Base-by-base conservation (phyloP, 306 rosid species). In the Vigna hirtella region DNA sequence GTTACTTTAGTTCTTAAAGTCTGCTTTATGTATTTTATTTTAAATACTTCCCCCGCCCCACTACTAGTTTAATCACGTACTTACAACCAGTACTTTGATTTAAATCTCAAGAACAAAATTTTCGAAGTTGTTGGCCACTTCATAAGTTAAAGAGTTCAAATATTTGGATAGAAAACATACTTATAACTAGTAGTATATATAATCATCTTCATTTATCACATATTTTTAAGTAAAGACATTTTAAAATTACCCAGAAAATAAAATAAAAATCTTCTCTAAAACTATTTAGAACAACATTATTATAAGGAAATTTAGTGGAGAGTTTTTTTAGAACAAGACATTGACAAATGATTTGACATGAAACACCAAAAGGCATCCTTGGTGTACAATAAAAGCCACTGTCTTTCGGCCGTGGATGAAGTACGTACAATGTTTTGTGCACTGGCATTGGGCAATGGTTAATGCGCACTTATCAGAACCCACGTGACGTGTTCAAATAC, bases 341-440 rank as follows among this genome's bases (percentile, higher is more conserved):
- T 16, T 32, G 63, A 11, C 11, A 8, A n/a, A 42, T 10, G 32
- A 43, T 47, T 7, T 28, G 40, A 61, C 48, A 70, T 59, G 4
- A 26, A 70, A 42, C 82, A 77, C 68, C 26, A 58, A 49, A 58
- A 57, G 76, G 86, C 86, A 85, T 87, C 82, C 90, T 78, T 73
- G 17, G 30, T 66, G 59, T 80, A 73, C 57, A 78, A 53, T 66
- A 84, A 69, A 69, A 62, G 81, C 71, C 48, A 48, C 15, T 4
- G 77, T 24, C 62, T 79, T 49, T 55, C 74, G 22, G 73, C 30
- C 26, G 65, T 70, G 30, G 22, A 45, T 58, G 6, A 22, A 63
- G 28, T 79, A 77, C 78, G 86, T 79, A 89, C 91, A 56, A 59
- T 36, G 62, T 58, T 72, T 34, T 34, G 76, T 77, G 43, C 73